A percentile compares a stretch with the other conserved stretches of the same genome.
Evolutionary conservation across 2,329 filamentous ascomycete genomes (phyloP).

Genomic region (Byssoonygena ceratinophila): DNA sequence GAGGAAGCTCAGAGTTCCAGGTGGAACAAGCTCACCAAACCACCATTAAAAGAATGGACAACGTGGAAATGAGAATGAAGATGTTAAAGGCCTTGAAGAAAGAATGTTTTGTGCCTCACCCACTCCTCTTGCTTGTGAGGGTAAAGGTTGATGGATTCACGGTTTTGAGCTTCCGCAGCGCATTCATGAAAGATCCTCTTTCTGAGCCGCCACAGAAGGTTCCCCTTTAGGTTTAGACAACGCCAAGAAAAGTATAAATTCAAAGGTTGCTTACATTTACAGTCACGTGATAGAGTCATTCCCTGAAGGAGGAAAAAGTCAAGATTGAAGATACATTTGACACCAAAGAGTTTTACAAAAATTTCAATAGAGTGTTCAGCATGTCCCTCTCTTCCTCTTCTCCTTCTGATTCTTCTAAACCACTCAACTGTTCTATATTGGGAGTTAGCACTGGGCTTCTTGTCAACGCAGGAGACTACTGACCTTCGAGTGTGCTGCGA

Average conservation of each 20-base stretch:
- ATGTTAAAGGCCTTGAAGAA: too few relatives aligned
- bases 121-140: background rate
- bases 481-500: slow-evolving; percentile 55
- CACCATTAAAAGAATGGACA: slow-evolving; percentile 2
- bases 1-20: background rate
- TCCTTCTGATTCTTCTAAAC: slow-evolving; percentile 46
- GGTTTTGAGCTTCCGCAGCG: background rate
- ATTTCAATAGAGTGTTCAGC: slow-evolving; percentile 48
- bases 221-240: slow-evolving; percentile 10
- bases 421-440: slow-evolving; percentile 51
- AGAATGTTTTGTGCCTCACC: background rate
- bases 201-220: slow-evolving; percentile 5
- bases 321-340: too few relatives aligned
- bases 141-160: background rate
- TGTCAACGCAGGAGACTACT: slow-evolving; percentile 14
- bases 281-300: background rate
- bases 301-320: too few relatives aligned
- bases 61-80: too few relatives aligned
- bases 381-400: slow-evolving; percentile 52
- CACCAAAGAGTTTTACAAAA: too few relatives aligned
- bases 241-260: slow-evolving; percentile 14
- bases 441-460: slow-evolving; percentile 16
- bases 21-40: slow-evolving; percentile 1
- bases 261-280: background rate
- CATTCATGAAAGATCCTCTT: slow-evolving; percentile 11